Base-by-base conservation (phyloP, 176 grass and related monocot species). In the Triticum dicoccoides region DNA sequence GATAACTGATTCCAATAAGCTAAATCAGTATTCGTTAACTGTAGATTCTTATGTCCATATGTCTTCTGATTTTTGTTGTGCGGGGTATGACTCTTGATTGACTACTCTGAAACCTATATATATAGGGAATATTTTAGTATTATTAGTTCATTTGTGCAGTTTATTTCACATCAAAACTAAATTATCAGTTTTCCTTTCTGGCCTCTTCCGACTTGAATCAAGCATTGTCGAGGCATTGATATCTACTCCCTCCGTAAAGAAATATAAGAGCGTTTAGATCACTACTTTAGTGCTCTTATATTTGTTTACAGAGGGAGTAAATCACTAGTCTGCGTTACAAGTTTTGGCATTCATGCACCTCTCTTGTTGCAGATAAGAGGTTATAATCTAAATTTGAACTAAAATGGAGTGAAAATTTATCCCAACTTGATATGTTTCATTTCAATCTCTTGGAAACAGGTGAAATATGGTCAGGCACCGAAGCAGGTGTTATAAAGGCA, bases 401-500 rank as follows among this genome's bases (percentile, higher is more conserved):
- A 63, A 77, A 82, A 59, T 82, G 11, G 17, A 56, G 23, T 47
- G 45, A 59, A 71, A 85, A 65, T 1, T 25, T 39, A 67, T 69
- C 29, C 11, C 6, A 73, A 86, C 66, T 70, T 82, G 68, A 85
- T 86, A 41, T 77, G 61, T 86, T 91, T 91, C 73, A 62, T 72
- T 86, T 75, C 65, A 86, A 34, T 88, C 29, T 91, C 85, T 86
- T 83, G 81, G 66, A 84, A 88, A 87, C 86, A 95, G 96, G 96
- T 91, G 96, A 98, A 87, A 87, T 98, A 89, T 98, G 96, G 96
- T 89, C 96, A 76, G 93, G 96, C 73, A 94, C 96, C 5, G 96
- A 98, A 83, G 91, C 82, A 51, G 96, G 96, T 66, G 76, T 89
- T 32, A 92, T 98, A 77, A 95, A 87, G 84, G 96, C 81, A 54